These are phyloP conservation scores for Paramecium caudatum DNA, from an alignment of 73 alveolate species.

Conservation along the genomic window DNA sequence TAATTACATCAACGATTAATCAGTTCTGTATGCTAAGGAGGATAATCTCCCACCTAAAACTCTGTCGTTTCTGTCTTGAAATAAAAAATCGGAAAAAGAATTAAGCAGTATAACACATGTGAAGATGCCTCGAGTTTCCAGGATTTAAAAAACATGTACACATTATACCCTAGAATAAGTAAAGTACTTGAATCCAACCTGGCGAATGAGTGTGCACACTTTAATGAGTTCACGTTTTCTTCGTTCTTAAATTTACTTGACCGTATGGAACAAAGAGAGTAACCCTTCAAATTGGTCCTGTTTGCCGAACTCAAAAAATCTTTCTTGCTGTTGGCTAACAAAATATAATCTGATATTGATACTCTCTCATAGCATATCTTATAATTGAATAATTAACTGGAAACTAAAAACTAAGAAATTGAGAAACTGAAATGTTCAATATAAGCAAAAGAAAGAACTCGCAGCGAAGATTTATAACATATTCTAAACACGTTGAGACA, in stretches of 20 bases:
- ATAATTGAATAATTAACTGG: not conserved
- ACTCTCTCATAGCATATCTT: not conserved
- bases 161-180: not conserved
- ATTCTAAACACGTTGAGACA: not conserved
- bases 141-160: constrained; percentile 26
- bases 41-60: not conserved
- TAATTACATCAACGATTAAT: constrained; percentile 28
- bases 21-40: constrained; percentile 29
- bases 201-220: constrained; percentile 31
- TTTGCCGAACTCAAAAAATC: constrained; percentile 47
- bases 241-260: constrained; percentile 17
- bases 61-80: constrained; percentile 1
- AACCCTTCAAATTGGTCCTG: not conserved
- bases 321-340: constrained; percentile 47
- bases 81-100: constrained; percentile 50
- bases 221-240: constrained; percentile 10
- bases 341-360: constrained; percentile 40
- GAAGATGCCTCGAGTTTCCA: constrained; percentile 59
- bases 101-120: not conserved
- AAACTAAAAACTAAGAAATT: not conserved
- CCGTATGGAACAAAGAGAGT: constrained; percentile 58
- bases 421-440: not conserved
- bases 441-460: not conserved
- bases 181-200: constrained; percentile 42
- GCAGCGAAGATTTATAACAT: not conserved